These are phyloP conservation scores for Hortaea werneckii DNA, from an alignment of 2,329 filamentous ascomycete species.

Conservation along the genomic window DNA sequence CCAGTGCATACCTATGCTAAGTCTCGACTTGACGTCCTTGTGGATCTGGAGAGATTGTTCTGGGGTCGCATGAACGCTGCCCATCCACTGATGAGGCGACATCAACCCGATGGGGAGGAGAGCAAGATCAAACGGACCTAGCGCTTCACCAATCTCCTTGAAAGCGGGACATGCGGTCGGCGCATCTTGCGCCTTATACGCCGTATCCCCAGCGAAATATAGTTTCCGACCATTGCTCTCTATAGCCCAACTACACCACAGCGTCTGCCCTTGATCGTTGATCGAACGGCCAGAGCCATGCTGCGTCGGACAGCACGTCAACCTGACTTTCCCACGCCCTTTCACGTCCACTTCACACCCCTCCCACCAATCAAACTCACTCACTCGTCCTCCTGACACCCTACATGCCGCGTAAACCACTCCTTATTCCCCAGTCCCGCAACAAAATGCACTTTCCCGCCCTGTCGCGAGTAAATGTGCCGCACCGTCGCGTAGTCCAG, in stretches of 20 bases:
- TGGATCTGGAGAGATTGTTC: slow-evolving; percentile 41
- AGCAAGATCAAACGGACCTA: slow-evolving; percentile 41
- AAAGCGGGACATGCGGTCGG: slow-evolving; percentile 40
- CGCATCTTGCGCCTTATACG: slow-evolving; percentile 32
- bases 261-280: slow-evolving; percentile 30
- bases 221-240: slow-evolving; percentile 27
- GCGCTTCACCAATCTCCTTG: slow-evolving; percentile 34
- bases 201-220: slow-evolving; percentile 42
- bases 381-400: slow-evolving; percentile 32
- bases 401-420: slow-evolving; percentile 29
- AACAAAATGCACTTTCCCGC: slow-evolving; percentile 32
- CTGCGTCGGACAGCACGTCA: slow-evolving; percentile 40
- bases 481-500: slow-evolving; percentile 39
- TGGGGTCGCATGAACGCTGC: slow-evolving; percentile 37
- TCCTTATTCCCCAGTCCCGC: slow-evolving; percentile 31
- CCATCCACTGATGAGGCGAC: slow-evolving; percentile 35
- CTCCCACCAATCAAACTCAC: slow-evolving; percentile 44
- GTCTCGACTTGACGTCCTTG: slow-evolving; percentile 36
- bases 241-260: slow-evolving; percentile 42
- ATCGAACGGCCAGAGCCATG: slow-evolving; percentile 36
- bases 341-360: slow-evolving; percentile 26
- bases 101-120: slow-evolving; percentile 41
- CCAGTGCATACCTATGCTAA: slow-evolving; percentile 44
- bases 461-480: slow-evolving; percentile 28
- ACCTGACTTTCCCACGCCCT: slow-evolving; percentile 27